Conservation (phyloP, 108 stramenopile genomes). For the Schizochytrium sp. region DNA sequence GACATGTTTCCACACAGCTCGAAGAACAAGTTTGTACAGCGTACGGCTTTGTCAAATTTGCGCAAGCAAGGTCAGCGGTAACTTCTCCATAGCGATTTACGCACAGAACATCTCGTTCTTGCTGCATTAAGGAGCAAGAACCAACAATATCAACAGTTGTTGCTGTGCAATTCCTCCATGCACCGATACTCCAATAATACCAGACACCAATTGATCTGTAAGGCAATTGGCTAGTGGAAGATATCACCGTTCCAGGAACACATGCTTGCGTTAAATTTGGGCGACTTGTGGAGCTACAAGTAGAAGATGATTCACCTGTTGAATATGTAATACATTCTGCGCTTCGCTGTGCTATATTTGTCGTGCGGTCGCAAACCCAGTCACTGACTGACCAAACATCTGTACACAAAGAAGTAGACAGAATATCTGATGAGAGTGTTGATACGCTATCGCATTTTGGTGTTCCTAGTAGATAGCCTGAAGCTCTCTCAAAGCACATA, state of each 20-base stretch:
- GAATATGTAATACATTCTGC: background rate
- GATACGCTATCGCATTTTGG: background rate
- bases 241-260: background rate
- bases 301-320: background rate
- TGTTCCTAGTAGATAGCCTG: background rate
- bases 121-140: background rate
- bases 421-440: background rate
- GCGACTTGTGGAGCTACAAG: background rate
- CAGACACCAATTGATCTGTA: background rate
- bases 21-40: background rate
- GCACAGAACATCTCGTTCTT: background rate
- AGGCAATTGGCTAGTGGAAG: too few species aligned
- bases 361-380: slow-evolving; percentile 17
- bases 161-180: background rate
- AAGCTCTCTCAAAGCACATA: background rate
- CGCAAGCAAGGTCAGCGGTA: background rate
- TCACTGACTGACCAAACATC: background rate
- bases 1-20: background rate
- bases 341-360: background rate
- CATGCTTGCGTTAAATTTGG: background rate
- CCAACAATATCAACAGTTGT: too few species aligned
- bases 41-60: background rate
- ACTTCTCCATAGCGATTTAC: slow-evolving; percentile 21
- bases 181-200: background rate
- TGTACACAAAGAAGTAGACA: background rate